Conservation (phyloP, 257 asterid genomes). For the Nicotiana tomentosiformis region DNA sequence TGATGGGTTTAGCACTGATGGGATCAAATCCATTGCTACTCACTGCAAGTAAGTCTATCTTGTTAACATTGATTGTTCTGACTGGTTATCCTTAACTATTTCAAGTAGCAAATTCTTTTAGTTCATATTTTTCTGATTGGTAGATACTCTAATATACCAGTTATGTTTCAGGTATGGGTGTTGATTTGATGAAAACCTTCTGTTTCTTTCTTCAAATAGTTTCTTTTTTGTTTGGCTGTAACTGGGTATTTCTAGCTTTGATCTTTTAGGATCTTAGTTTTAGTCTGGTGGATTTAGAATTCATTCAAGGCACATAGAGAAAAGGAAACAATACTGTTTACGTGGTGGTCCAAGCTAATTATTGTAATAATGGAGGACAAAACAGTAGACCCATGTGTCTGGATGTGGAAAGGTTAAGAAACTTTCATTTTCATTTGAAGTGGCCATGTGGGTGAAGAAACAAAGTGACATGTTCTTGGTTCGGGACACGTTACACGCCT, state of each 20-base stretch:
- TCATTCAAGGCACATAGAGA: background rate
- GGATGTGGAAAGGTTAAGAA: slow-evolving; percentile 4
- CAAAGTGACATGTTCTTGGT: background rate
- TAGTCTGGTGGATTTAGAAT: background rate
- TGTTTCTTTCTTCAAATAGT: background rate
- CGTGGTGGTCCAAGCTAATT: slow-evolving; percentile 3
- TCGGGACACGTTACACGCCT: background rate
- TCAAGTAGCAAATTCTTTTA: background rate
- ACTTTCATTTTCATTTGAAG: background rate
- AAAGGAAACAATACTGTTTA: background rate
- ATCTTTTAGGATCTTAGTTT: background rate
- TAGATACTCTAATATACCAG: background rate
- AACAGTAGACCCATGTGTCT: background rate
- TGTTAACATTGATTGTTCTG: background rate
- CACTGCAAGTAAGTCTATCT: slow-evolving; percentile 58
- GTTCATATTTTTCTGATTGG: background rate
- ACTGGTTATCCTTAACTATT: background rate
- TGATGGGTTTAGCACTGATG: slow-evolving; percentile 71
- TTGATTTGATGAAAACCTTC: background rate
- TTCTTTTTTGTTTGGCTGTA: background rate
- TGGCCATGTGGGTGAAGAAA: slow-evolving; percentile 2
- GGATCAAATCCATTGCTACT: slow-evolving; percentile 61
- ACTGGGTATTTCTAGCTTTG: background rate
- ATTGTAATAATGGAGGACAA: slow-evolving; percentile 11
- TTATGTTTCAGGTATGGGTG: background rate